Percentiles rank a stretch among this genome's conserved stretches.
These are phyloP conservation scores for Metschnikowia vanudenii DNA, from an alignment of 805 yeast genomes.

Conservation along the genomic window DNA sequence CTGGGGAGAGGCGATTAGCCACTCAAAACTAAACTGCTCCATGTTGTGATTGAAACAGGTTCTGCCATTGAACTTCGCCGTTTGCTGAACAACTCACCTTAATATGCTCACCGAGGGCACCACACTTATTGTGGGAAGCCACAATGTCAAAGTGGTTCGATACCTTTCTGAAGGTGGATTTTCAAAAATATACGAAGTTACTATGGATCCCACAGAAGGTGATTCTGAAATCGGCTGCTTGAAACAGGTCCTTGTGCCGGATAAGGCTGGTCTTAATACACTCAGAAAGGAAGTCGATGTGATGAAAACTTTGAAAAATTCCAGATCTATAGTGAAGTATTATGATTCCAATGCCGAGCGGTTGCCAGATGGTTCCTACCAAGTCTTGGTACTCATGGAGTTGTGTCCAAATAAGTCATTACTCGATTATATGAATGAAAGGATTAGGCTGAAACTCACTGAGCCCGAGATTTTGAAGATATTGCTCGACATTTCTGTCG, in stretches of 20 bases:
- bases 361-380: constrained; percentile 55
- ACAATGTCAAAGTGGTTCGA: constrained; percentile 33
- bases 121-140: constrained; percentile 41
- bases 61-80: not conserved
- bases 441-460: constrained; percentile 72
- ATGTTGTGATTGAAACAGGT: not conserved
- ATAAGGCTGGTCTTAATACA: constrained; percentile 62
- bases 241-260: constrained; percentile 72
- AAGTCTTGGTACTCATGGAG: constrained; percentile 91
- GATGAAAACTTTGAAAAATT: constrained; percentile 61
- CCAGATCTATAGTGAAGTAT: constrained; percentile 62
- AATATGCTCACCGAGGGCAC: constrained; percentile 37
- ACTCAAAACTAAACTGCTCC: not conserved
- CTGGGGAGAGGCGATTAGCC: constrained; percentile 4
- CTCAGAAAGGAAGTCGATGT: constrained; percentile 76
- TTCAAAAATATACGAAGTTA: constrained; percentile 74
- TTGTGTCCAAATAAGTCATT: constrained; percentile 84
- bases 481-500: constrained; percentile 77
- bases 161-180: constrained; percentile 62
- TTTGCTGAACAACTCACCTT: not conserved
- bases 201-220: constrained; percentile 47
- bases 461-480: constrained; percentile 79
- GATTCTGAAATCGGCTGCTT: constrained; percentile 58
- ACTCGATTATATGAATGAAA: constrained; percentile 85
- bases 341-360: constrained; percentile 77